Evolutionary conservation across 805 yeast genomes (phyloP).

Genomic region (Priceomyces haplophilus): DNA sequence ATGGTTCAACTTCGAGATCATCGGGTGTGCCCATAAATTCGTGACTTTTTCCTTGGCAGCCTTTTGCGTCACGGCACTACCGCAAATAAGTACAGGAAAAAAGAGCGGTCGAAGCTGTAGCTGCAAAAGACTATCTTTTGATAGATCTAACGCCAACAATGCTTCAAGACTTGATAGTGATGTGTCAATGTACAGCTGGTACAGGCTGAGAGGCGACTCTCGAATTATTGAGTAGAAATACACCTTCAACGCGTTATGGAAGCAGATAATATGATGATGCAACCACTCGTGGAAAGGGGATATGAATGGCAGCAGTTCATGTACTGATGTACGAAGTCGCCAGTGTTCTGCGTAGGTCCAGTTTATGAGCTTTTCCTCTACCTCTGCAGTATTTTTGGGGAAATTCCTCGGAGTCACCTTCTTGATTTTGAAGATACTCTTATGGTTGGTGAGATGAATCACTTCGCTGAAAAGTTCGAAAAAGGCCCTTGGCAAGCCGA

Average conservation of each 20-base stretch:
- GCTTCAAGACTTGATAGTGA: conserved; percentile 35
- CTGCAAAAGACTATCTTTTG: conserved; percentile 11
- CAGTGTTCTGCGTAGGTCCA: conserved; percentile 45
- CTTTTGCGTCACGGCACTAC: conserved; percentile 35
- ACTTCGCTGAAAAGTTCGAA: conserved; percentile 45
- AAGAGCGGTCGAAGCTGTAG: conserved; percentile 37
- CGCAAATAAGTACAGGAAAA: conserved; percentile 47
- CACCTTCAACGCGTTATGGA: conserved; percentile 43
- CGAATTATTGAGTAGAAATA: conserved; percentile 48
- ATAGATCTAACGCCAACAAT: conserved; percentile 12
- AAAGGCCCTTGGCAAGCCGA: conserved; percentile 48
- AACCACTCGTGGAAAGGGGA: conserved; percentile 41
- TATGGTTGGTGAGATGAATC: conserved; percentile 49
- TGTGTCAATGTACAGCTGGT: conserved; percentile 33
- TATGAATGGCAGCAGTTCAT: conserved; percentile 18
- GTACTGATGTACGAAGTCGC: conserved; percentile 28
- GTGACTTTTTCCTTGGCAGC: conserved; percentile 30
- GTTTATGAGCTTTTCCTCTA: conserved; percentile 46
- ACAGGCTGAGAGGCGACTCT: conserved; percentile 30
- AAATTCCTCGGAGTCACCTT: conserved; percentile 51
- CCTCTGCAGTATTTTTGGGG: conserved; percentile 53
- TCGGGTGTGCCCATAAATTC: conserved; percentile 28
- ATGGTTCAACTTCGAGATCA: conserved; percentile 30
- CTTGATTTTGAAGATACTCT: conserved; percentile 39
- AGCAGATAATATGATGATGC: conserved; percentile 34